Percentiles rank a stretch among this genome's conserved stretches.
These are phyloP conservation scores for Tricholoma furcatifolium DNA, from an alignment of 768 basidiomycete genomes.

Conservation along the genomic window DNA sequence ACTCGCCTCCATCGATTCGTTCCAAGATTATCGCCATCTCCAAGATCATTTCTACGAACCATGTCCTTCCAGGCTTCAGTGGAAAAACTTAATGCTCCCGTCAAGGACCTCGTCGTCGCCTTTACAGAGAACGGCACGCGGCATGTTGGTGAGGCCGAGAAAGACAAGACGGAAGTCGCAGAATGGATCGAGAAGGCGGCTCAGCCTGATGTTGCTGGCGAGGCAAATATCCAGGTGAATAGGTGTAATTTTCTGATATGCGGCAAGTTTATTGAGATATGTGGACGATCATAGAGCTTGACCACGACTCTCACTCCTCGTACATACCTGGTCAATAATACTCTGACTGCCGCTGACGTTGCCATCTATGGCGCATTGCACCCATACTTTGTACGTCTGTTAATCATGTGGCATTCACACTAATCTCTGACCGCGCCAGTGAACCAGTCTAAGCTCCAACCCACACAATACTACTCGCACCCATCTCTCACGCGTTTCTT, in stretches of 20 bases:
- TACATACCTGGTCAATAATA: constrained; percentile 85
- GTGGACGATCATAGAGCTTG: constrained; percentile 50
- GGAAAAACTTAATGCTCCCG: constrained; percentile 41
- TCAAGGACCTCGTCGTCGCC: constrained; percentile 58
- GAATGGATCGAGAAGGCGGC: constrained; percentile 71
- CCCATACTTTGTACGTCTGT: constrained; percentile 65
- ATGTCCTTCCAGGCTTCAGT: constrained; percentile 59
- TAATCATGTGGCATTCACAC: not conserved
- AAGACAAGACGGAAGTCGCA: constrained; percentile 61
- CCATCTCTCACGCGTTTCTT: constrained; percentile 93
- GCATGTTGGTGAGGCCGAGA: constrained; percentile 52
- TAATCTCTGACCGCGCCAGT: constrained; percentile 6
- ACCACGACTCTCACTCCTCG: constrained; percentile 68
- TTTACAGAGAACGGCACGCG: constrained; percentile 42
- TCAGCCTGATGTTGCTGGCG: constrained; percentile 44
- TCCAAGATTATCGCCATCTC: constrained; percentile 25
- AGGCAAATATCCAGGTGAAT: constrained; percentile 50
- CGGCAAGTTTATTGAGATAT: not conserved
- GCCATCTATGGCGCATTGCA: constrained; percentile 90
- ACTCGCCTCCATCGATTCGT: constrained; percentile 41
- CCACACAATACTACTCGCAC: constrained; percentile 72
- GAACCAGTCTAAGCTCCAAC: constrained; percentile 63
- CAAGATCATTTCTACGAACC: constrained; percentile 22
- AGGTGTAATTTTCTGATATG: not conserved
- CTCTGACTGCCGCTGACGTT: constrained; percentile 87